Evolutionary conservation across 768 basidiomycete genomes (phyloP).

Genomic region (Phaeotremella skinneri): DNA sequence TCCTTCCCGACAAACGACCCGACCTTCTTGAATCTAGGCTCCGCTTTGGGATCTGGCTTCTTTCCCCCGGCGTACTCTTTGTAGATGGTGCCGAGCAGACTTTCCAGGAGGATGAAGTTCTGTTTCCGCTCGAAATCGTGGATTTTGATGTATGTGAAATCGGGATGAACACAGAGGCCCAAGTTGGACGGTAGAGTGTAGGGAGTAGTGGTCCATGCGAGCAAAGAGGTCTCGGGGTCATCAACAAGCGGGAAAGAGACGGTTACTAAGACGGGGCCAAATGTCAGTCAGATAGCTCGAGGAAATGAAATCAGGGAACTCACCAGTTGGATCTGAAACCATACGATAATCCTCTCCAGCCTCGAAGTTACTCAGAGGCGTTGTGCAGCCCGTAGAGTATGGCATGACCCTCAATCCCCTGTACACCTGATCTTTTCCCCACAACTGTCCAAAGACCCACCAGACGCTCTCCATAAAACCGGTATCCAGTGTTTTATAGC

Average conservation of each 20-base stretch:
- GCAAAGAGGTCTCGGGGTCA: slow-evolving; percentile 79
- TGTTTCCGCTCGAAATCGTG: slow-evolving; percentile 79
- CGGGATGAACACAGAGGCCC: slow-evolving; percentile 91
- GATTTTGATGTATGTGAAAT: slow-evolving; percentile 94
- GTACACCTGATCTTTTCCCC: slow-evolving; percentile 87
- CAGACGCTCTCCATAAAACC: slow-evolving; percentile 97
- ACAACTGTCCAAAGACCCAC: slow-evolving; percentile 98
- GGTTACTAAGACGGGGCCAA: slow-evolving; percentile 62
- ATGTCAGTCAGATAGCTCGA: slow-evolving; percentile 3
- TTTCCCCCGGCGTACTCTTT: slow-evolving; percentile 57
- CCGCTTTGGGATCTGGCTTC: slow-evolving; percentile 78
- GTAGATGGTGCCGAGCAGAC: slow-evolving; percentile 79
- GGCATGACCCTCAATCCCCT: slow-evolving; percentile 94
- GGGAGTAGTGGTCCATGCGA: slow-evolving; percentile 99
- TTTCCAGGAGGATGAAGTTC: slow-evolving; percentile 90
- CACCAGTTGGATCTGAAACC: slow-evolving; percentile 87
- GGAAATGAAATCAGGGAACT: slow-evolving; percentile 34
- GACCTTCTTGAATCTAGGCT: slow-evolving; percentile 84
- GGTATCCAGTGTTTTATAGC: slow-evolving; percentile 94
- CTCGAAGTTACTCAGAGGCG: slow-evolving; percentile 96
- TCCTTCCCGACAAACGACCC: slow-evolving; percentile 83
- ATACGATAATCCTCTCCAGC: slow-evolving; percentile 88
- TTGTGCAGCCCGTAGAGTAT: slow-evolving; percentile 93
- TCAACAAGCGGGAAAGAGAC: slow-evolving; percentile 90
- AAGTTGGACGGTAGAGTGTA: slow-evolving; percentile 98